A percentile compares a stretch with the other conserved stretches of the same genome.
Evolutionary conservation across 1,139 yeast genomes (phyloP).

Genomic region (Pichia sp.): DNA sequence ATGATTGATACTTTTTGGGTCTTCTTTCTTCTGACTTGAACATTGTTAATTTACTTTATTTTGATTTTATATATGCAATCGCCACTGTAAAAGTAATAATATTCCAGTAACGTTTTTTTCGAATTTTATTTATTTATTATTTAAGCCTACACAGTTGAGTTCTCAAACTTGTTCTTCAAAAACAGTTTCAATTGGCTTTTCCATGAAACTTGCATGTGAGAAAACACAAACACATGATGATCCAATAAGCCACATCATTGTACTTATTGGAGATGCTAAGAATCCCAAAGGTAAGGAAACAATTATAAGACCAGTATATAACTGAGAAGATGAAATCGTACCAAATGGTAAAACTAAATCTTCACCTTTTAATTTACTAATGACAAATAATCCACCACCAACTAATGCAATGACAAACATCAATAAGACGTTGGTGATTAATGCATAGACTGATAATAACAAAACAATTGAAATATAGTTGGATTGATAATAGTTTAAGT

Average conservation of each 20-base stretch:
- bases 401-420: constrained; percentile 72
- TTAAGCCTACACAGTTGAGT: neutral
- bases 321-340: constrained; percentile 69
- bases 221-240: constrained; percentile 83
- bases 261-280: constrained; percentile 87
- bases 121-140: neutral
- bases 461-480: constrained; percentile 76
- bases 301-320: constrained; percentile 78
- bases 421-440: constrained; percentile 76
- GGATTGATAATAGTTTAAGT: constrained; percentile 79
- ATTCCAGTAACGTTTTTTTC: neutral
- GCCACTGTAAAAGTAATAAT: neutral
- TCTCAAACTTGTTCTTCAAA: constrained; percentile 71
- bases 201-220: constrained; percentile 91
- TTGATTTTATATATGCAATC: too few relatives aligned
- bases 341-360: constrained; percentile 70
- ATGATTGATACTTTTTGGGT: constrained; percentile 31
- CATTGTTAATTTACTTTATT: neutral
- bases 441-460: constrained; percentile 60
- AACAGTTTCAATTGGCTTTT: constrained; percentile 95
- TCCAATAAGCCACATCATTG: constrained; percentile 95
- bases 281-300: constrained; percentile 84
- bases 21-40: constrained; percentile 26
- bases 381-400: constrained; percentile 68
- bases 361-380: constrained; percentile 70